A percentile compares a stretch with the other conserved stretches of the same genome.
phyloP scores from a whole-genome alignment of 1,139 yeast genomes.

The Scheffersomyces titani region DNA sequence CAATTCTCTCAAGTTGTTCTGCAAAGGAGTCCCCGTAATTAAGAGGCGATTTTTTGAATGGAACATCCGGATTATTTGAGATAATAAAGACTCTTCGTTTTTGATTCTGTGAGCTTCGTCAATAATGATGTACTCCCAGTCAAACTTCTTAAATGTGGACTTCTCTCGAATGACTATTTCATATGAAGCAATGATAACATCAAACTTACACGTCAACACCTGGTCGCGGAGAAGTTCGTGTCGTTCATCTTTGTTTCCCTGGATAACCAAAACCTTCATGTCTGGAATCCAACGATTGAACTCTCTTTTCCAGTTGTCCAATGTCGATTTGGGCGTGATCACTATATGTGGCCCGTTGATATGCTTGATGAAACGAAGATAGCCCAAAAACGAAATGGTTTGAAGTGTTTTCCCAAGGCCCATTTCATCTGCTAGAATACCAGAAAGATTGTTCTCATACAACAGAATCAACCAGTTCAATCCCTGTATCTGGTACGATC shows the following conservation, averaged over 20 bases:
- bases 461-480: slow-evolving; percentile 87
- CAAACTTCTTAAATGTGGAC: slow-evolving; percentile 59
- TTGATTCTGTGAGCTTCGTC: slow-evolving; percentile 85
- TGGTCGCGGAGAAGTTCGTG: slow-evolving; percentile 49
- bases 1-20: slow-evolving; percentile 74
- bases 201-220: slow-evolving; percentile 65
- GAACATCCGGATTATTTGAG: slow-evolving; percentile 74
- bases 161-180: slow-evolving; percentile 80
- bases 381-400: slow-evolving; percentile 82
- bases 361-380: slow-evolving; percentile 58
- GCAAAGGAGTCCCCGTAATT: slow-evolving; percentile 82
- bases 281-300: slow-evolving; percentile 81
- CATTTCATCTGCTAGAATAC: slow-evolving; percentile 97
- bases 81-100: slow-evolving; percentile 71
- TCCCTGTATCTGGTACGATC: slow-evolving; percentile 92
- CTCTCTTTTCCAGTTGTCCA: slow-evolving; percentile 80
- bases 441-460: slow-evolving; percentile 82
- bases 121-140: slow-evolving; percentile 74
- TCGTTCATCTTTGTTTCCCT: slow-evolving; percentile 74
- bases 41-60: slow-evolving; percentile 68
- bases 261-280: slow-evolving; percentile 63
- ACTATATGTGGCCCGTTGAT: slow-evolving; percentile 74
- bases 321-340: slow-evolving; percentile 75
- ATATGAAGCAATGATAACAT: slow-evolving; percentile 71
- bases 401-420: slow-evolving; percentile 96